These are phyloP conservation scores for Phytophthora hybrid DNA, from an alignment of 352 stramenopile genomes.

Conservation along the genomic window DNA sequence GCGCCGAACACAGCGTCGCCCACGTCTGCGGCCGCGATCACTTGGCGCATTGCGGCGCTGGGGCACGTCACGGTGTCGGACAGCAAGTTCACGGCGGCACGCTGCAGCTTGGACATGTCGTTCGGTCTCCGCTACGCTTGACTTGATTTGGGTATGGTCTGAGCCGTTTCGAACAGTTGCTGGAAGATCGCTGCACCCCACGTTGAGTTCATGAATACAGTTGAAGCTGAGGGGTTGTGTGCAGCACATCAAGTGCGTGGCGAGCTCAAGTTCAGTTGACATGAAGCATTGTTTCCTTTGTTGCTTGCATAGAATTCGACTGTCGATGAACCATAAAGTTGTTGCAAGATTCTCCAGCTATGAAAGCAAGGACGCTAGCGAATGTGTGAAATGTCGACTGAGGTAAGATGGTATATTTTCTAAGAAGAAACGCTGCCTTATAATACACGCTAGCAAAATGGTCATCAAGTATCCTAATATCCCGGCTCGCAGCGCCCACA, in stretches of 20 bases:
- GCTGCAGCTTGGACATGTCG: conserved; percentile 33
- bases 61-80: conserved; percentile 98
- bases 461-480: conserved; percentile 60
- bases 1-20: conserved; percentile 81
- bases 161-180: conserved; percentile 7
- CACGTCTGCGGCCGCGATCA: conserved; percentile 82
- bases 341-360: too few species aligned
- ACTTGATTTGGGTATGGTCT: conserved; percentile 16
- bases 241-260: not conserved
- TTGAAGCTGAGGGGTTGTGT: conserved; percentile 4
- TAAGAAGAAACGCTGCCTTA: conserved; percentile 79
- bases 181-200: not conserved
- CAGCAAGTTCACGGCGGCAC: conserved; percentile 90
- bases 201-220: conserved; percentile 1
- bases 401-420: conserved; percentile 64
- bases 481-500: conserved; percentile 37
- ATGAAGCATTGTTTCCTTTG: not conserved
- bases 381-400: conserved; percentile 3
- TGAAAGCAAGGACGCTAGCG: too few species aligned
- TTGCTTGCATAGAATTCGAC: not conserved
- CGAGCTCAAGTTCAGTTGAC: too few species aligned
- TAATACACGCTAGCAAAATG: conserved; percentile 82
- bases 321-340: too few species aligned
- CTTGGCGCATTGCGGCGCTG: conserved; percentile 91
- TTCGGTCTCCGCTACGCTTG: conserved; percentile 15